Percentiles rank a stretch among this genome's conserved stretches.
Conservation (phyloP, 768 basidiomycete species). For the Clavulina sp. region DNA sequence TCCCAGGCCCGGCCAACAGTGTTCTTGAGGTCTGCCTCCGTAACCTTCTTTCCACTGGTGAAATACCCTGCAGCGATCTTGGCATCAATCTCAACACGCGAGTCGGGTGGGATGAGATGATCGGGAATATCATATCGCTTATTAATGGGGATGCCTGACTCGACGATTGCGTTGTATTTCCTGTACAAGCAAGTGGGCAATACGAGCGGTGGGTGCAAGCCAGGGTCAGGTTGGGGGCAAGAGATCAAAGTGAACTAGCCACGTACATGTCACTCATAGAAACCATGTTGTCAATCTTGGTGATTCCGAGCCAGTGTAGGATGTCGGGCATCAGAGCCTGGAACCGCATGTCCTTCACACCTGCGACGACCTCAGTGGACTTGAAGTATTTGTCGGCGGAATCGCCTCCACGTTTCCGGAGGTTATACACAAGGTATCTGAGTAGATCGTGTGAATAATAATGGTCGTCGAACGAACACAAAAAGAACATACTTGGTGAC, state of each 20-base stretch:
- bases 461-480: not conserved
- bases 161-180: constrained; percentile 91
- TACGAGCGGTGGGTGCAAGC: not conserved
- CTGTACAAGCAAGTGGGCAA: no score
- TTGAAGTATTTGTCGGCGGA: constrained; percentile 88
- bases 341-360: constrained; percentile 95
- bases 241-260: not conserved
- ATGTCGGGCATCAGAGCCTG: constrained; percentile 91
- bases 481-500: constrained; percentile 44
- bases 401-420: constrained; percentile 88
- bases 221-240: not conserved
- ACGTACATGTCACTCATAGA: constrained; percentile 73
- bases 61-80: constrained; percentile 94
- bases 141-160: constrained; percentile 67
- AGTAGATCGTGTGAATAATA: not conserved
- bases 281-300: constrained; percentile 76
- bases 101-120: constrained; percentile 77
- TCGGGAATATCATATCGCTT: constrained; percentile 81
- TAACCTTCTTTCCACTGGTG: constrained; percentile 58
- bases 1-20: constrained; percentile 85
- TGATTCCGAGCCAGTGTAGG: constrained; percentile 86
- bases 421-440: constrained; percentile 88
- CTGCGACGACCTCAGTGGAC: constrained; percentile 82
- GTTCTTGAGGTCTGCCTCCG: constrained; percentile 62
- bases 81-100: constrained; percentile 87